Percentiles rank a stretch among this genome's conserved stretches.
Conservation (phyloP, 2,329 filamentous ascomycete species). For the Talaromyces sp. region DNA sequence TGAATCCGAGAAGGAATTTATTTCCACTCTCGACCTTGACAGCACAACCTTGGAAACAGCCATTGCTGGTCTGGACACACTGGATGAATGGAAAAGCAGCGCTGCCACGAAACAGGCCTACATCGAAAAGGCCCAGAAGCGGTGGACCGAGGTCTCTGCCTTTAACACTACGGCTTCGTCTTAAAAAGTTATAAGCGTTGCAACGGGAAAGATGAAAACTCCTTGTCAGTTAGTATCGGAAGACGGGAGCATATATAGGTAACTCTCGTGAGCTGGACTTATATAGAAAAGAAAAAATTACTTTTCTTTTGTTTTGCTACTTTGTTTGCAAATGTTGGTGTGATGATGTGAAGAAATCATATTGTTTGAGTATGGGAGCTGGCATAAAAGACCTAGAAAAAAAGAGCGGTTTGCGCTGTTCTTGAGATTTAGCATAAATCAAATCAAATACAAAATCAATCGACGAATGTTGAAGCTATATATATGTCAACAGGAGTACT, state of each 20-base stretch:
- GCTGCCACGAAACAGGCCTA: conserved; percentile 49
- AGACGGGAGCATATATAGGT: background rate
- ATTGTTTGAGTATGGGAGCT: background rate
- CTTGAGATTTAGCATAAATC: background rate
- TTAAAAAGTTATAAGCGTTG: background rate
- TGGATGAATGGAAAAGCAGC: conserved; percentile 50
- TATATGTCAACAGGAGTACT: too few species aligned
- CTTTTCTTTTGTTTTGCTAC: background rate
- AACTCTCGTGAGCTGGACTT: background rate
- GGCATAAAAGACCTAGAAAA: background rate
- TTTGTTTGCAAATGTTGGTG: background rate
- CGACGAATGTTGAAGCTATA: background rate
- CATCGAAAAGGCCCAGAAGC: conserved; percentile 33
- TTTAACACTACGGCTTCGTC: conserved; percentile 18
- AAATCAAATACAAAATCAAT: background rate
- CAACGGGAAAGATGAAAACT: background rate
- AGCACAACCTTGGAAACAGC: conserved; percentile 55
- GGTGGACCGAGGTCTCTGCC: conserved; percentile 37
- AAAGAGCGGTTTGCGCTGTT: background rate
- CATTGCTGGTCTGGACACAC: conserved; percentile 47
- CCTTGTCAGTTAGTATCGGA: background rate
- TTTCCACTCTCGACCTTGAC: conserved; percentile 52
- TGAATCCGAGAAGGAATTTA: conserved; percentile 59
- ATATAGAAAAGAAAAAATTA: background rate
- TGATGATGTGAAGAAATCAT: background rate